phyloP scores from a whole-genome alignment of 371 early-diverging fungal species.

The Funneliformis caledonium region DNA sequence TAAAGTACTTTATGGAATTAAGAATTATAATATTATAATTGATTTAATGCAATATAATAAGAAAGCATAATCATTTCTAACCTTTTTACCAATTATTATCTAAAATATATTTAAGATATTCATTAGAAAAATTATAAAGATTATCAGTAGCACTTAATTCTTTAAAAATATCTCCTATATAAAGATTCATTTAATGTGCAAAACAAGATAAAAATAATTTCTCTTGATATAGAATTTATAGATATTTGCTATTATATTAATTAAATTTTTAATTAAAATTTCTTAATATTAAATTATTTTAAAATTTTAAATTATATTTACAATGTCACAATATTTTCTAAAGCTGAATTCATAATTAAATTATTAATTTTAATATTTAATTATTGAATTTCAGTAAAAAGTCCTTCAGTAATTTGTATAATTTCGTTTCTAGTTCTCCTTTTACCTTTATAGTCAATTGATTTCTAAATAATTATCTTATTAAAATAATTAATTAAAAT shows the following conservation, averaged over 20 bases:
- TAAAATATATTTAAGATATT: not conserved
- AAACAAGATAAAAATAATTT: not conserved
- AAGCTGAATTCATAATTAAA: constrained; percentile 1
- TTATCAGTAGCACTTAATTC: not conserved
- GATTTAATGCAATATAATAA: constrained; percentile 3
- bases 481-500: not conserved
- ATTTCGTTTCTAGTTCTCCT: not conserved
- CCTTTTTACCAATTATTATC: constrained; percentile 1
- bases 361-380: not conserved
- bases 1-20: not conserved
- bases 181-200: constrained; percentile 1
- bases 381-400: not conserved
- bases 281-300: not conserved
- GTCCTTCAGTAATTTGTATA: not conserved
- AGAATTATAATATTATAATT: constrained; percentile 8
- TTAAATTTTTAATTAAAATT: not conserved
- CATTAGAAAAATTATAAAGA: not conserved
- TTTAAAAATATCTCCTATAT: constrained; percentile 4
- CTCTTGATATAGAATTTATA: not conserved
- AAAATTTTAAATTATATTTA: not conserved
- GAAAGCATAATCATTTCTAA: not conserved
- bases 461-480: not conserved
- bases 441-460: not conserved
- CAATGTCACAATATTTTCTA: not conserved
- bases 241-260: not conserved